Evolutionary conservation across 2,329 filamentous ascomycete genomes (phyloP).

Genomic region (Exserohilum rostratum): DNA sequence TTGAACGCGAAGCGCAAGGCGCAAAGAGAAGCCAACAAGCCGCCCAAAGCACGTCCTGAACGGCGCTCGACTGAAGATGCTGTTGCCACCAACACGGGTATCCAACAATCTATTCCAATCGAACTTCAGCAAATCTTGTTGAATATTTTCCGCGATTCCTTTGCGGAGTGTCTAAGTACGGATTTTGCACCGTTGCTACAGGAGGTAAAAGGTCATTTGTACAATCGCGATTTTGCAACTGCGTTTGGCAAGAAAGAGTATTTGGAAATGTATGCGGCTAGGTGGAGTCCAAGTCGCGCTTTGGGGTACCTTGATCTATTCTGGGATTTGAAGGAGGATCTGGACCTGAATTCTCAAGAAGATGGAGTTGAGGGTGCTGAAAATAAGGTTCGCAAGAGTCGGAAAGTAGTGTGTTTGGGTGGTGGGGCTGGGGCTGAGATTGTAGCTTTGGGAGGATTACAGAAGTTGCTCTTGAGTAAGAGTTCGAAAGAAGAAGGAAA

Average conservation of each 20-base stretch:
- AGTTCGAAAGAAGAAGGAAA: slow-evolving; percentile 1
- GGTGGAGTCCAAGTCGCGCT: slow-evolving; percentile 89
- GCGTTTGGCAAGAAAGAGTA: slow-evolving; percentile 77
- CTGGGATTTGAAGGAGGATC: slow-evolving; percentile 40
- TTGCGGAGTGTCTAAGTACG: slow-evolving; percentile 54
- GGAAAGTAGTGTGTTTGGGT: slow-evolving; percentile 63
- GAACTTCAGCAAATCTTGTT: slow-evolving; percentile 73
- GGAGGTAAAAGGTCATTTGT: slow-evolving; percentile 83
- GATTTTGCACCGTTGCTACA: slow-evolving; percentile 68
- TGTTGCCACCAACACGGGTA: slow-evolving; percentile 2
- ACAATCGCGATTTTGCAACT: slow-evolving; percentile 78
- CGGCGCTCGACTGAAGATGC: slow-evolving; percentile 2
- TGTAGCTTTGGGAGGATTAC: slow-evolving; percentile 64
- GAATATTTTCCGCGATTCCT: slow-evolving; percentile 72
- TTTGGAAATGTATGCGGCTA: slow-evolving; percentile 80
- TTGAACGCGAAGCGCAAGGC: slow-evolving; percentile 23
- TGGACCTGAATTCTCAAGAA: slow-evolving; percentile 2
- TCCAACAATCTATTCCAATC: slow-evolving; percentile 49
- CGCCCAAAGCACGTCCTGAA: slow-evolving; percentile 4
- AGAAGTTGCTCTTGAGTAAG: slow-evolving; percentile 45
- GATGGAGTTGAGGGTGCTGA: neutral
- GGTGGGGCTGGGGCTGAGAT: slow-evolving; percentile 72
- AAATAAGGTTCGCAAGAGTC: slow-evolving; percentile 8
- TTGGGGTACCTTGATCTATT: slow-evolving; percentile 77
- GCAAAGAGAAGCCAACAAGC: slow-evolving; percentile 17